These are phyloP conservation scores for Staphylotrichum longicolle DNA, from an alignment of 495 filamentous ascomycete species.

Conservation along the genomic window DNA sequence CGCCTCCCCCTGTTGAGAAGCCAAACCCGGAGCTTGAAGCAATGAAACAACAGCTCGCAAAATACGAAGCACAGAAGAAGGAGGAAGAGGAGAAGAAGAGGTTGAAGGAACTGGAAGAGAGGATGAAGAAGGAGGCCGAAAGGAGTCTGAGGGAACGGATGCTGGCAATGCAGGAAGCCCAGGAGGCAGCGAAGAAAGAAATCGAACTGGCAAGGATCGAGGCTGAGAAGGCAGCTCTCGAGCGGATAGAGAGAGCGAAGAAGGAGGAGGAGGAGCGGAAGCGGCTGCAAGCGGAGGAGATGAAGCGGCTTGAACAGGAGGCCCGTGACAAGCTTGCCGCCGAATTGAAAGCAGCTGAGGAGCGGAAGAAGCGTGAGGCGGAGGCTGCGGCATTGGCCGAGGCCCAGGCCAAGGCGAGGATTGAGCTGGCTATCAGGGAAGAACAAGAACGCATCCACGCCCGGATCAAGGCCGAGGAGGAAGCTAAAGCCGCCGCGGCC, in stretches of 20 bases:
- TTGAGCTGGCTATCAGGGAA: constrained; percentile 38
- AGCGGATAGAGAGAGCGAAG: constrained; percentile 38
- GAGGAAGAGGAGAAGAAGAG: constrained; percentile 40
- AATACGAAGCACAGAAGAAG: constrained; percentile 34
- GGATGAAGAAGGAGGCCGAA: constrained; percentile 46
- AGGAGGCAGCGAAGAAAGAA: constrained; percentile 39
- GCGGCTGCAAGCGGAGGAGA: constrained; percentile 37
- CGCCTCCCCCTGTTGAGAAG: constrained; percentile 34
- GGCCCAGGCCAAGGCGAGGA: constrained; percentile 39
- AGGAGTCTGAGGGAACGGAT: constrained; percentile 36
- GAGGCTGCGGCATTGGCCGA: constrained; percentile 46
- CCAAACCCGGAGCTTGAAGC: constrained; percentile 47
- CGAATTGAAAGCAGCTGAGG: constrained; percentile 43
- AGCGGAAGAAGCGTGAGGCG: constrained; percentile 47
- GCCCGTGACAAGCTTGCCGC: constrained; percentile 43
- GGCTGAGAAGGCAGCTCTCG: constrained; percentile 42
- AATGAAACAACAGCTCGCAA: constrained; percentile 39
- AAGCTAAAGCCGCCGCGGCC: constrained; percentile 36
- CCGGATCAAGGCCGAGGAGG: constrained; percentile 25
- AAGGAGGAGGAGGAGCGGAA: constrained; percentile 34
- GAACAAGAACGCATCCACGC: constrained; percentile 31
- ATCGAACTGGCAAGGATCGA: constrained; percentile 44
- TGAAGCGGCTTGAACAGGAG: constrained; percentile 42
- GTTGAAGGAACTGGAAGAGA: constrained; percentile 44
- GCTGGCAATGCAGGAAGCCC: constrained; percentile 40